Evolutionary conservation across 2,329 filamentous ascomycete genomes (phyloP).

Genomic region (Trichoderma sp.): DNA sequence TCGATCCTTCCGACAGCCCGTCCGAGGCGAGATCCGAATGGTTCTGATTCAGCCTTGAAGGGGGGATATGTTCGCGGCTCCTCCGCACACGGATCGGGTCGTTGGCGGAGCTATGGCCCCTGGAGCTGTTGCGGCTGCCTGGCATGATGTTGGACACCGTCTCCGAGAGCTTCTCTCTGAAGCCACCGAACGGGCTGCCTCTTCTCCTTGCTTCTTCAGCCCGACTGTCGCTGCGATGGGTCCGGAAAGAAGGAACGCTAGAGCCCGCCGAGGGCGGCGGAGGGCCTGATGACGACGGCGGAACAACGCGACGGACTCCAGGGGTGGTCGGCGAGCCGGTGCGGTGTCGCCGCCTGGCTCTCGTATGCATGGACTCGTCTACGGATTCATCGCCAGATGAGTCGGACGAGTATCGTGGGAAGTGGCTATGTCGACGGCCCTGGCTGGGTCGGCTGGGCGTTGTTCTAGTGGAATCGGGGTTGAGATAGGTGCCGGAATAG

Average conservation of each 20-base stretch:
- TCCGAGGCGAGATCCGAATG: constrained; percentile 48
- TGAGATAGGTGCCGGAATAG: constrained; percentile 41
- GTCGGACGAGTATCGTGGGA: constrained; percentile 46
- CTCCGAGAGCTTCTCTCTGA: constrained; percentile 50
- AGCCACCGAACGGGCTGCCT: constrained; percentile 43
- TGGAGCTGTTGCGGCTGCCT: constrained; percentile 42
- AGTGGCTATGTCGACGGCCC: constrained; percentile 54
- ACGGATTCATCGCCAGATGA: constrained; percentile 48
- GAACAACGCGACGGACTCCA: constrained; percentile 42
- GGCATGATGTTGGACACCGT: constrained; percentile 50
- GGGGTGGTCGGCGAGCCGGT: constrained; percentile 37
- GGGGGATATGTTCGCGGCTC: constrained; percentile 46
- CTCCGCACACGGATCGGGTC: constrained; percentile 41
- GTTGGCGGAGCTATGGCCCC: constrained; percentile 38
- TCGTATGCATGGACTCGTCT: constrained; percentile 32
- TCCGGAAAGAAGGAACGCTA: constrained; percentile 36
- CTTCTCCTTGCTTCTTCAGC: constrained; percentile 43
- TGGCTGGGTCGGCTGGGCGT: constrained; percentile 36
- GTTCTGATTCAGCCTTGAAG: constrained; percentile 46
- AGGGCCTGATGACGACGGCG: constrained; percentile 36
- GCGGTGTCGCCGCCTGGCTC: constrained; percentile 36
- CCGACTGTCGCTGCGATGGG: constrained; percentile 42
- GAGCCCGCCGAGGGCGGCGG: constrained; percentile 37
- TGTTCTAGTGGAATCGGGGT: constrained; percentile 40
- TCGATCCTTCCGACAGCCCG: constrained; percentile 41